Conservation (phyloP, 1,139 yeast species). For the Meyerozyma smithsonii region DNA sequence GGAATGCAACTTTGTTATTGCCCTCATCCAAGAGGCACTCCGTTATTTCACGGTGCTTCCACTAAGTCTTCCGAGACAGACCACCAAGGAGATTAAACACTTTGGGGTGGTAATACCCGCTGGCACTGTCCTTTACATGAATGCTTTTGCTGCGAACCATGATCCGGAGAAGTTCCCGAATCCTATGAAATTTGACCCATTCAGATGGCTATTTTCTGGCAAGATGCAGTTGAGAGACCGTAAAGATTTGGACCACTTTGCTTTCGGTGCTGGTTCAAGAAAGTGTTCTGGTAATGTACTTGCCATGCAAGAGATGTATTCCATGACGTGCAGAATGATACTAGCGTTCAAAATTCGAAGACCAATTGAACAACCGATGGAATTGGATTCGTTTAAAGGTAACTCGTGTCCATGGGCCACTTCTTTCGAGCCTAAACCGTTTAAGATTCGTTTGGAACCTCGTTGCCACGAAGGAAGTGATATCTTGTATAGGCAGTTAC, state of each 20-base stretch:
- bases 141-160: conserved; percentile 68
- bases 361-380: conserved; percentile 26
- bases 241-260: conserved; percentile 38
- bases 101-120: conserved; percentile 42
- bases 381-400: conserved; percentile 42
- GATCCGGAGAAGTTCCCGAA: conserved; percentile 43
- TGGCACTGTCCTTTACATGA: conserved; percentile 57
- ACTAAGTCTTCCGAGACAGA: conserved; percentile 57
- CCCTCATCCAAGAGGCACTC: conserved; percentile 59
- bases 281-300: conserved; percentile 65
- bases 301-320: conserved; percentile 60
- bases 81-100: conserved; percentile 46
- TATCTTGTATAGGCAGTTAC: background rate
- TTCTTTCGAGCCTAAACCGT: conserved; percentile 53
- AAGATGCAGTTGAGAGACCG: conserved; percentile 15
- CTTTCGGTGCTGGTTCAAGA: conserved; percentile 69
- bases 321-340: conserved; percentile 28
- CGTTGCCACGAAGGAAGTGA: conserved; percentile 2
- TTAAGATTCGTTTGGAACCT: conserved; percentile 17
- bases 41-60: conserved; percentile 66
- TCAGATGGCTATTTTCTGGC: conserved; percentile 45
- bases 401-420: conserved; percentile 51
- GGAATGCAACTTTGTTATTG: conserved; percentile 46
- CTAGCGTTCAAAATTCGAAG: conserved; percentile 22
- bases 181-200: conserved; percentile 54